Evolutionary conservation across 2,329 filamentous ascomycete species (phyloP), one percentile per base, ranked within the genome.

Genomic region (Sphaceloma murrayae): DNA sequence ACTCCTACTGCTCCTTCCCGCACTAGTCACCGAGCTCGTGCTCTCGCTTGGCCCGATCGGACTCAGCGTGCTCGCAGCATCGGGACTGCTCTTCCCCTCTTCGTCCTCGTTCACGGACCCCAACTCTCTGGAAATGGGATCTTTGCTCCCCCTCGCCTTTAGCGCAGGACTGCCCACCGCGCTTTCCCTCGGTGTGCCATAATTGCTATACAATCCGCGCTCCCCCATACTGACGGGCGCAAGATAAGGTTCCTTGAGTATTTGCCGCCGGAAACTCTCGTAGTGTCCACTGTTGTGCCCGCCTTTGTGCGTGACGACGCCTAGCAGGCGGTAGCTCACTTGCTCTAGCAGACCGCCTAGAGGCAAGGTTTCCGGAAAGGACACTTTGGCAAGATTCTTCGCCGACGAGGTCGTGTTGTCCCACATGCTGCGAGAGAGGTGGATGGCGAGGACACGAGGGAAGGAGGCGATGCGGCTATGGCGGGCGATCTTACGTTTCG

Each of bases 281-380:
- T 98, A 98, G 59, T 98, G 91, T 1, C 91, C 91, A 55, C 87
- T 94, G 58, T 94, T 82, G 60, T 98, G 91, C 50, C 85, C 93
- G 27, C 91, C 91, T 57, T 94, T 94, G 60, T 98, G 91, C 16
- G 85, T 94, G 26, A 98, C 86, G 26, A 94, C 77, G 9, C 82
- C 86, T 0, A 94, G 73, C 4, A 98, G 70, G 55, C 80, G 85
- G 64, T 95, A 98, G 58, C 76, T 82, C 51, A 79, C 82, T 56
- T 82, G 79, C 46, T 82, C 75, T 32, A 91, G 65, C 17, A 96
- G 67, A 1, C 86, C 79, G 1, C 91, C 91, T 2, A 98, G 68
- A 0, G 84, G 77, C 2, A 98, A 64, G n/a, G 74, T 73, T 62
- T 96, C 89, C 0, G 88, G 88, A 55, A 96, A 98, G 0, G 83